Evolutionary conservation across 2,329 filamentous ascomycete species (phyloP).

Genomic region (Leptographium wingfieldii): DNA sequence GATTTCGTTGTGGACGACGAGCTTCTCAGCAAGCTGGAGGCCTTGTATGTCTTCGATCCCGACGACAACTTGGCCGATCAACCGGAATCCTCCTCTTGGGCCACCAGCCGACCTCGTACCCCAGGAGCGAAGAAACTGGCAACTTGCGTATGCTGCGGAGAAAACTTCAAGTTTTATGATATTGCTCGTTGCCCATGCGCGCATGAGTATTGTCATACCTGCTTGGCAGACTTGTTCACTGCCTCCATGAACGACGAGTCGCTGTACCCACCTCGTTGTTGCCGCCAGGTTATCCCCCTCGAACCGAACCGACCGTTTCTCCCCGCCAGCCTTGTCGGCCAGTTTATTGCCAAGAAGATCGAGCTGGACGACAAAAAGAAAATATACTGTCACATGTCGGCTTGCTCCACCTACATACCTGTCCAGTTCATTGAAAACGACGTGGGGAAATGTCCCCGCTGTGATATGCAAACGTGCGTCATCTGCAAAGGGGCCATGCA

Average conservation of each 20-base stretch:
- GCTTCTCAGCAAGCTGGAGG: background rate
- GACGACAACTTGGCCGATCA: background rate
- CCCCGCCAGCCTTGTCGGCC: conserved; percentile 17
- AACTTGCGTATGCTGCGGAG: conserved; percentile 6
- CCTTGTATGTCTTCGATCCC: background rate
- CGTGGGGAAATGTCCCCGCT: conserved; percentile 22
- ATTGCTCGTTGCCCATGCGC: conserved; percentile 19
- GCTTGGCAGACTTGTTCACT: conserved; percentile 32
- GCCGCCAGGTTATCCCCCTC: conserved; percentile 27
- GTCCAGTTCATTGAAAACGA: conserved; percentile 17
- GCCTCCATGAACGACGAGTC: conserved; percentile 32
- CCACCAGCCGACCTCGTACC: background rate
- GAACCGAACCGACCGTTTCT: conserved; percentile 23
- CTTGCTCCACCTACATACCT: conserved; percentile 34
- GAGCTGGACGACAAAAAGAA: conserved; percentile 35
- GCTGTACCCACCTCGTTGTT: conserved; percentile 44
- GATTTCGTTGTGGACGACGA: background rate
- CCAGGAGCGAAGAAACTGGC: background rate
- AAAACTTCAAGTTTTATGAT: background rate
- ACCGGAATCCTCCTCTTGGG: background rate
- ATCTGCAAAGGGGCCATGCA: conserved; percentile 37
- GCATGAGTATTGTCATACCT: conserved; percentile 39
- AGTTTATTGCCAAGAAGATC: conserved; percentile 30
- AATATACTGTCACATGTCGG: conserved; percentile 33
- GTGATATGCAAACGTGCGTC: conserved; percentile 31